Percentiles rank a stretch among this genome's conserved stretches.
Conservation (phyloP, 208 protist species). For the Trypanosoma platydactyli region DNA sequence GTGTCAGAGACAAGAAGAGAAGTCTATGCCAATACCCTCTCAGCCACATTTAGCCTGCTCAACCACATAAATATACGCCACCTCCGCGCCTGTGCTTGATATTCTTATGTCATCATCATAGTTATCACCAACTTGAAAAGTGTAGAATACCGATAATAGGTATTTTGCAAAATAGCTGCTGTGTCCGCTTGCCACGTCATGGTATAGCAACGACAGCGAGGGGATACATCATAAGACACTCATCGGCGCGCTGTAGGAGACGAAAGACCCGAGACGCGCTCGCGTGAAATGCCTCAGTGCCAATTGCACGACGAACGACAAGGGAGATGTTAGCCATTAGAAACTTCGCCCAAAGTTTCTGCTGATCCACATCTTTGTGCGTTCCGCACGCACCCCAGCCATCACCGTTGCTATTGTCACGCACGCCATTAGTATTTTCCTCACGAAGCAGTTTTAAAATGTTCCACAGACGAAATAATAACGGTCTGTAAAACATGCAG, state of each 20-base stretch:
- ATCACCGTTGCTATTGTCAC: background rate
- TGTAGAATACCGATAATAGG: no score
- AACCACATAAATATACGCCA: no score
- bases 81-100: no score
- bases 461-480: constrained; percentile 16
- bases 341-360: constrained; percentile 9
- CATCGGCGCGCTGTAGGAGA: constrained; percentile 10
- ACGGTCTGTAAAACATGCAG: constrained; percentile 26
- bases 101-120: no score
- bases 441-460: constrained; percentile 4
- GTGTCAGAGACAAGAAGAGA: no score
- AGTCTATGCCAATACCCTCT: no score
- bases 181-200: background rate
- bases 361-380: background rate
- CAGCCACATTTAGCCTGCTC: no score
- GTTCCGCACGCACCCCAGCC: constrained; percentile 1
- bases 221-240: constrained; percentile 9
- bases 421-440: background rate
- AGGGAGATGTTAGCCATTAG: constrained; percentile 2
- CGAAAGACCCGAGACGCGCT: background rate
- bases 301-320: constrained; percentile 4
- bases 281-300: background rate
- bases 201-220: constrained; percentile 4
- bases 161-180: background rate
- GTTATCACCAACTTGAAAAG: no score